Evolutionary conservation across 2,329 filamentous ascomycete species (phyloP).

Genomic region (Aspergillus hortae): DNA sequence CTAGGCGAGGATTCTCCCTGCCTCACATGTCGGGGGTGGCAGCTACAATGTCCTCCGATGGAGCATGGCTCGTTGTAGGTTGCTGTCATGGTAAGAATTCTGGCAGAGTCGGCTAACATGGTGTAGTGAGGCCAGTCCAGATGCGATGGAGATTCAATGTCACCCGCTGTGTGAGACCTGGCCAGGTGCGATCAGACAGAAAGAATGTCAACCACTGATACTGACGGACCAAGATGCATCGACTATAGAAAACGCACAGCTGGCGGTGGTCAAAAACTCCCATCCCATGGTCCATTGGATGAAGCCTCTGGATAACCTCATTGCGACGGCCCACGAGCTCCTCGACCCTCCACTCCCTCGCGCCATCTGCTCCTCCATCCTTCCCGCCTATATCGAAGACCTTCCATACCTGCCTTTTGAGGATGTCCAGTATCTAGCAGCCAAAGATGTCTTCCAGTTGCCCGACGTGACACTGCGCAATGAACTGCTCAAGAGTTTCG

Average conservation of each 20-base stretch:
- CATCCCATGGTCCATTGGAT: conserved; percentile 6
- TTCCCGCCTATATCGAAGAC: conserved; percentile 3
- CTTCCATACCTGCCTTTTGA: conserved; percentile 3
- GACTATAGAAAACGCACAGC: not conserved
- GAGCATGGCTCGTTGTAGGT: not conserved
- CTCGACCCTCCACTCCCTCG: conserved; percentile 1
- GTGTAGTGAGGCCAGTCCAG: not conserved
- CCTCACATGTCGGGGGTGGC: not conserved
- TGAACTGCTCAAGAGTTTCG: conserved; percentile 70
- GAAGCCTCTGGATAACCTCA: conserved; percentile 7
- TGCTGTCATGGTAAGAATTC: not conserved
- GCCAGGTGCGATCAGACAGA: not conserved
- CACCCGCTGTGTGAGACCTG: not conserved
- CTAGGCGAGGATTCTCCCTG: not conserved
- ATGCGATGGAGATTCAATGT: not conserved
- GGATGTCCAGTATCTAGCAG: conserved; percentile 58
- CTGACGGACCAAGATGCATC: not conserved
- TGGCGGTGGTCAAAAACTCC: not conserved
- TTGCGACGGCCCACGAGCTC: conserved; percentile 6
- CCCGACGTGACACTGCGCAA: conserved; percentile 65
- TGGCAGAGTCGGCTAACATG: not conserved
- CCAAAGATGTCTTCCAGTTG: conserved; percentile 73
- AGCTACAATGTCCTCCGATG: not conserved
- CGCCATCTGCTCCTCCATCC: not conserved
- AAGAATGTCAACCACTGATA: not conserved